Conservation (phyloP, 2,329 filamentous ascomycete species). For the Diplodia sapinea region DNA sequence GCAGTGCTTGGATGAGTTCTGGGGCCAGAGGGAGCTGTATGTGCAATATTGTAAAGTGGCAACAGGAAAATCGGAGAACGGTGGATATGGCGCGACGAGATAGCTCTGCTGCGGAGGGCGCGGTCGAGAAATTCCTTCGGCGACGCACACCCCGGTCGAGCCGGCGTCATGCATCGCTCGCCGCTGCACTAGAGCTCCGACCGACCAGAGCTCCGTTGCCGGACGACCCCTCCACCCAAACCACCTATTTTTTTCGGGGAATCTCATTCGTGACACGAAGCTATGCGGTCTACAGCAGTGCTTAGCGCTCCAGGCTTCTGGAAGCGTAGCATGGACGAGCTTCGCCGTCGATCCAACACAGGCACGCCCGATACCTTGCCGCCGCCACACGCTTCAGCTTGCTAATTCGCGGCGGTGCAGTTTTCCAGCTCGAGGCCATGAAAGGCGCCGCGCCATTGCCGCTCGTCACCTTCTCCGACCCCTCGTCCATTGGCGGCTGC, state of each 20-base stretch:
- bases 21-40: background rate
- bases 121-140: slow-evolving; percentile 23
- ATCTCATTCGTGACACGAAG: background rate
- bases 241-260: background rate
- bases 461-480: slow-evolving; percentile 67
- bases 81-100: slow-evolving; percentile 8
- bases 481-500: slow-evolving; percentile 52
- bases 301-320: slow-evolving; percentile 57
- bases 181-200: slow-evolving; percentile 13
- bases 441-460: slow-evolving; percentile 68
- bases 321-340: slow-evolving; percentile 64
- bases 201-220: slow-evolving; percentile 16
- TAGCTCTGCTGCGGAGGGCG: slow-evolving; percentile 8
- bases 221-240: background rate
- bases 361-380: slow-evolving; percentile 50
- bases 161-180: slow-evolving; percentile 13
- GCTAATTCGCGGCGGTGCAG: slow-evolving; percentile 52
- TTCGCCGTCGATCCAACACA: slow-evolving; percentile 61
- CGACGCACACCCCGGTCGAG: slow-evolving; percentile 5
- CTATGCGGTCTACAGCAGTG: slow-evolving; percentile 23
- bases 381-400: slow-evolving; percentile 40
- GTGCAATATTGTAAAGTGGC: background rate
- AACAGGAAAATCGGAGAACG: background rate
- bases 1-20: background rate
- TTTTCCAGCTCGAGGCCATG: slow-evolving; percentile 71